These are phyloP conservation scores for Litchi chinensis DNA, from an alignment of 345 rosid genomes.

Conservation along the genomic window DNA sequence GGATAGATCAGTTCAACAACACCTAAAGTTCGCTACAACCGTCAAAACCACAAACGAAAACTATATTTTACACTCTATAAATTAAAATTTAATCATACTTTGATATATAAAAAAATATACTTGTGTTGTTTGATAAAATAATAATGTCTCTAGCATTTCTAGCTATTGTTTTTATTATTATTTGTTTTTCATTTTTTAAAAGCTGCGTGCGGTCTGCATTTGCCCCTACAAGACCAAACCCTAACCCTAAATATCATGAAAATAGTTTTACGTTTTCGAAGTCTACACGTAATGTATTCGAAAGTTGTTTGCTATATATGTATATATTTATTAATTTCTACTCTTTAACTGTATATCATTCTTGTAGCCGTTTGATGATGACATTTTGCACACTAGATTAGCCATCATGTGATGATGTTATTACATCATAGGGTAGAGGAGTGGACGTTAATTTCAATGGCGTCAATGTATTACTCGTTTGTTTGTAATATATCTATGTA, in stretches of 20 bases:
- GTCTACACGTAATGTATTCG: constrained; percentile 20
- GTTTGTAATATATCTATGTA: no score
- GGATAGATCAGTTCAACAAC: constrained; percentile 63
- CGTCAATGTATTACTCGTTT: no score
- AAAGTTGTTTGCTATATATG: background rate
- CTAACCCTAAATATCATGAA: constrained; percentile 30
- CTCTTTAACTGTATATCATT: background rate
- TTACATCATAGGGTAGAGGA: no score
- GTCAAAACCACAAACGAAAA: constrained; percentile 36
- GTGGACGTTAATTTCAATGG: no score
- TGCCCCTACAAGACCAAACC: constrained; percentile 30
- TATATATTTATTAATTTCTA: background rate
- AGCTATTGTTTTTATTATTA: background rate
- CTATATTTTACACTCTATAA: background rate
- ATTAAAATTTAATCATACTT: background rate
- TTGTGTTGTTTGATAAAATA: background rate
- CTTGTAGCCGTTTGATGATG: background rate
- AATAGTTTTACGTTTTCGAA: constrained; percentile 19
- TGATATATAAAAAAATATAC: background rate
- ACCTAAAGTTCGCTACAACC: constrained; percentile 53
- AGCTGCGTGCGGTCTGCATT: constrained; percentile 12
- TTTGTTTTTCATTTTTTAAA: background rate
- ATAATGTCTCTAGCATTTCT: constrained; percentile 11
- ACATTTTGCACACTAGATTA: background rate
- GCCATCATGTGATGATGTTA: background rate